A percentile compares a stretch with the other conserved stretches of the same genome.
Evolutionary conservation across 805 yeast genomes (phyloP).

Genomic region (Candida railenensis): DNA sequence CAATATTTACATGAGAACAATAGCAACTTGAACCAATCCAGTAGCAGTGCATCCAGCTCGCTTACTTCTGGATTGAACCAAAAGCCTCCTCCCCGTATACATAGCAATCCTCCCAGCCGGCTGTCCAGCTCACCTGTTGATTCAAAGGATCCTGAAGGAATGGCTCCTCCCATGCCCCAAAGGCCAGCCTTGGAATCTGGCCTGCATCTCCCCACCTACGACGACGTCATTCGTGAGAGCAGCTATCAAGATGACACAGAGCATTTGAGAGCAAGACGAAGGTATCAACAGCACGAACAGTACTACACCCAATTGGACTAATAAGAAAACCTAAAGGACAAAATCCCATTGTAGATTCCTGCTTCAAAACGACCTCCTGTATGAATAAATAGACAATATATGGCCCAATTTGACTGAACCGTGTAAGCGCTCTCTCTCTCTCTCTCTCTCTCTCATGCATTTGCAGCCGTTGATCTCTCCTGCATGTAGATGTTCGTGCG

Average conservation of each 20-base stretch:
- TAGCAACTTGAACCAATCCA: neutral
- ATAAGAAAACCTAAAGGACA: neutral
- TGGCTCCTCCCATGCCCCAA: neutral
- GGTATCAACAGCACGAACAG: slow-evolving; percentile 32
- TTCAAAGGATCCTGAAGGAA: neutral
- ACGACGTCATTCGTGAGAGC: slow-evolving; percentile 32
- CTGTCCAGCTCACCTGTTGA: neutral
- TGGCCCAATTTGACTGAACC: too few relatives aligned
- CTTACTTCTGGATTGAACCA: neutral
- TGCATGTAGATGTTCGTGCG: slow-evolving; percentile 3
- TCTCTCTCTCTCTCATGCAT: too few relatives aligned
- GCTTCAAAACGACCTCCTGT: too few relatives aligned
- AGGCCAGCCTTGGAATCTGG: slow-evolving; percentile 1
- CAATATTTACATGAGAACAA: neutral
- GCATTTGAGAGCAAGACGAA: slow-evolving; percentile 30
- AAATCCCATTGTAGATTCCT: too few relatives aligned
- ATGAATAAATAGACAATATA: too few relatives aligned
- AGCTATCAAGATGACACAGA: slow-evolving; percentile 31
- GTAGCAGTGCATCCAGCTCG: neutral
- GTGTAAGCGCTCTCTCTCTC: neutral
- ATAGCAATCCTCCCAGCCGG: too few relatives aligned
- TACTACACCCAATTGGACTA: slow-evolving; percentile 22
- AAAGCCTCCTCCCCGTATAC: neutral
- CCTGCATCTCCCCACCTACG: slow-evolving; percentile 32
- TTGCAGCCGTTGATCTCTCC: slow-evolving; percentile 2